Evolutionary conservation across 371 early-diverging fungal species (phyloP), one percentile per base, ranked within the genome.

Genomic region (Neoconidiobolus thromboides): DNA sequence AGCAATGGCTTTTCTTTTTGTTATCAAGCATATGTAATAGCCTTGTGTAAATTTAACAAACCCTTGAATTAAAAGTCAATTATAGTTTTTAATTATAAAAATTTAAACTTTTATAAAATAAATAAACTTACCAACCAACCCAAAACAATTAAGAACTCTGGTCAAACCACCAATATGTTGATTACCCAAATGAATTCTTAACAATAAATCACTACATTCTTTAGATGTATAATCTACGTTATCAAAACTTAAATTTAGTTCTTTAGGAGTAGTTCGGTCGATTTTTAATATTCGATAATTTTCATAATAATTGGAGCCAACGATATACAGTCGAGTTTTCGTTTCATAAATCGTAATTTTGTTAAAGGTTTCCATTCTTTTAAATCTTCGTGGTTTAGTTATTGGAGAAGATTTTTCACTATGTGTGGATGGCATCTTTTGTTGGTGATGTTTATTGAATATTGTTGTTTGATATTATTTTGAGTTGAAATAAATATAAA

Each of bases 31-130:
- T 62, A 95, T 78, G 67, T 96, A 97, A 71, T 86, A 91, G 0
- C 93, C 92, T 60, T 89, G 89, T 2, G 89, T 82, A 68, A 95
- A 96, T 15, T 82, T 74, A 3, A 95, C 79, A 73, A 97, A 91
- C 0, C 95, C 94, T 64, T 71, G 58, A 12, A 75, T 60, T 10
- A 69, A 73, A 48, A 26, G 70, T 64, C 2, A 72, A 71, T 4
- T 49, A 12, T 10, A 14, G 4, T 14, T 49, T 5, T 49, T 10
- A 49, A 49, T 14, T 14, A 3, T 49, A 49, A 49, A 49, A 49
- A 14, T 46, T 9, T 46, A 46, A 61, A 54, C 0, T 7, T 39
- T 15, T 37, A 59, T 26, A 26, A 26, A 26, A 26, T 26, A 26
- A 26, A 26, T 26, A 26, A 26, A 26, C 26, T 15, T 41, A 74